phyloP scores from a whole-genome alignment of 2,329 filamentous ascomycete species.

The Fusarium kyushuense region DNA sequence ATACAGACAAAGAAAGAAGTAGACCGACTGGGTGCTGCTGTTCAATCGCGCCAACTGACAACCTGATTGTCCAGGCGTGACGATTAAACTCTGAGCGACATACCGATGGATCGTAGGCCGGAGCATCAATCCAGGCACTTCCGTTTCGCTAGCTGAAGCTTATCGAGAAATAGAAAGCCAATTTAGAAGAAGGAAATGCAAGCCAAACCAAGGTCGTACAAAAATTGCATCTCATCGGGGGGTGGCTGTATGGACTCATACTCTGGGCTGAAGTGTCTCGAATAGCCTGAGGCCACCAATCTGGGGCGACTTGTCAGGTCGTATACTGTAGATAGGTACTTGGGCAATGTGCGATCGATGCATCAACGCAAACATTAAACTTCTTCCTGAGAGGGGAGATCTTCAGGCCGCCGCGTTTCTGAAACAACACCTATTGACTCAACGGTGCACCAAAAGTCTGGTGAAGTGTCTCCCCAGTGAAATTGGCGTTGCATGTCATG shows the following conservation, averaged over 20 bases:
- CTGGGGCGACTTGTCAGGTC: constrained; percentile 15
- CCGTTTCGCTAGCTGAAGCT: constrained; percentile 28
- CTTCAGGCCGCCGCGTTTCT: constrained; percentile 16
- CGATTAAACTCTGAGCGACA: constrained; percentile 33
- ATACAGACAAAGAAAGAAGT: not conserved
- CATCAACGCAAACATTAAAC: constrained; percentile 9
- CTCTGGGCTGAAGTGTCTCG: not conserved
- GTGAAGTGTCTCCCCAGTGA: constrained; percentile 21
- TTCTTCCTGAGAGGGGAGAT: not conserved
- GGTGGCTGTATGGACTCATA: constrained; percentile 28
- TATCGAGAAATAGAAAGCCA: constrained; percentile 24
- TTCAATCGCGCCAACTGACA: not conserved
- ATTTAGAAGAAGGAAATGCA: constrained; percentile 21
- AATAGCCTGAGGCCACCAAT: constrained; percentile 23
- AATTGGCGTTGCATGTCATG: constrained; percentile 38
- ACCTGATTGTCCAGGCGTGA: not conserved
- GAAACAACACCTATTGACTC: constrained; percentile 29
- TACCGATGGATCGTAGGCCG: constrained; percentile 27
- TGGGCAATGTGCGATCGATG: constrained; percentile 2
- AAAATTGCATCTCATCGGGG: constrained; percentile 31
- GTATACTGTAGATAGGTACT: not conserved
- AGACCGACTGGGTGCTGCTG: constrained; percentile 1
- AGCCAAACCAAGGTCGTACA: constrained; percentile 22
- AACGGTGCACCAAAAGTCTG: constrained; percentile 17
- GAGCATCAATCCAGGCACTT: constrained; percentile 37